Evolutionary conservation across 768 basidiomycete species (phyloP).

Genomic region (Boletus reticuloceps): DNA sequence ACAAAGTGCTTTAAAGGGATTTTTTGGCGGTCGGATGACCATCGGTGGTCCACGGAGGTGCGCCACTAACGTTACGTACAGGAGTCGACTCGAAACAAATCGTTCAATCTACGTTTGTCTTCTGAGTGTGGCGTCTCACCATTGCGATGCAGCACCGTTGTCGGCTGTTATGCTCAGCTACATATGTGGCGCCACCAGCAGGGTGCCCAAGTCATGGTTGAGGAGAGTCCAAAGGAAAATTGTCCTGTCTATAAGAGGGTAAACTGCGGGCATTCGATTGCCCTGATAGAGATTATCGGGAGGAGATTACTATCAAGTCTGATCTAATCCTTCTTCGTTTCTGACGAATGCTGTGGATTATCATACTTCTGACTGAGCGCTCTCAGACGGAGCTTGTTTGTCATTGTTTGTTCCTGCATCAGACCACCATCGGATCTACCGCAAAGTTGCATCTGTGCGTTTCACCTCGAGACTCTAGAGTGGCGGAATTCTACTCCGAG

Average conservation of each 20-base stretch:
- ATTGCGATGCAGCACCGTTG: conserved; percentile 1
- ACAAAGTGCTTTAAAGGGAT: conserved; percentile 8
- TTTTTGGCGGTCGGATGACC: background rate
- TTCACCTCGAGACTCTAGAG: background rate
- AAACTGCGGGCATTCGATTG: background rate
- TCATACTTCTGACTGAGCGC: background rate
- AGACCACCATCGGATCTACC: background rate
- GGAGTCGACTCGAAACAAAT: conserved; percentile 4
- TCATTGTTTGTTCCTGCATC: background rate
- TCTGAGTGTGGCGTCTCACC: conserved; percentile 6
- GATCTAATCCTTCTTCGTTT: conserved; percentile 5
- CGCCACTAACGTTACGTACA: conserved; percentile 23
- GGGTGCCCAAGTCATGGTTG: conserved; percentile 5
- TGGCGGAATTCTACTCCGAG: background rate
- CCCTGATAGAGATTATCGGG: background rate
- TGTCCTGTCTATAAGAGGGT: conserved; percentile 3
- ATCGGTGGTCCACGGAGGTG: conserved; percentile 11
- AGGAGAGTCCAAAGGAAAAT: background rate
- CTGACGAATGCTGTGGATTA: conserved; percentile 8
- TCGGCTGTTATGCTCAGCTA: background rate
- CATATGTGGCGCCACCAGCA: conserved; percentile 14
- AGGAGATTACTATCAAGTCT: conserved; percentile 1
- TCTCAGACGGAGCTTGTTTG: too few relatives aligned
- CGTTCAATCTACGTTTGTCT: background rate
- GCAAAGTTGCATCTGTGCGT: background rate